Evolutionary conservation across 2,329 filamentous ascomycete species (phyloP), one percentile per base, ranked within the genome.

Genomic region (Talaromyces sp.): DNA sequence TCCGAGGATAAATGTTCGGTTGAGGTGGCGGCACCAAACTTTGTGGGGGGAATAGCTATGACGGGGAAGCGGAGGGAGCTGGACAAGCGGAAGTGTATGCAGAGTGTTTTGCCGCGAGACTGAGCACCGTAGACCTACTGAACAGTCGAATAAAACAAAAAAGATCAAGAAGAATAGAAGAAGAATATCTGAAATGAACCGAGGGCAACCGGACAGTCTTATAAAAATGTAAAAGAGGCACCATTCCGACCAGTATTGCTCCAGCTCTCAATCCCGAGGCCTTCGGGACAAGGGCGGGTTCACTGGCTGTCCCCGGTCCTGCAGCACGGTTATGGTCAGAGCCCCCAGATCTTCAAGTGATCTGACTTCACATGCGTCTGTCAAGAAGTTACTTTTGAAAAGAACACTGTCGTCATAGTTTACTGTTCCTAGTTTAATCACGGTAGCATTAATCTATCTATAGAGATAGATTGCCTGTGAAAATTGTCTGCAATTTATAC

Each of bases 51-150:
- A n/a, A 29, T 30, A 65, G 61, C 56, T 60, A 61, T 62, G 65
- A 71, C 69, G 69, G 68, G 66, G 69, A 65, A 44, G 68, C 67
- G 69, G 69, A 70, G 65, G 62, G 42, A 60, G 61, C 65, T 71
- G 69, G 69, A 70, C 69, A 69, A 71, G 65, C 69, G 69, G 69
- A 71, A 69, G 65, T 57, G 29, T 20, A 16, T 49, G 13, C 52
- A 52, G 49, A 54, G 20, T 42, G 49, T 51, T 43, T 54, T 54
- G n/a, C 44, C 46, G 52, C 50, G 8, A 30, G 30, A 29, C 17
- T 29, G n/a, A 14, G 37, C 22, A 47, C 16, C 19, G n/a, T 22
- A 24, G 24, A 6, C 9, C 37, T 7, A 29, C n/a, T n/a, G n/a
- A 35, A 13, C 6, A 35, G 33, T 35, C 13, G 33, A 3, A 35